A percentile compares a stretch with the other conserved stretches of the same genome.
phyloP scores from a whole-genome alignment of 192 early-diverging fungal genomes.

The Rhizoclosmatium globosum region DNA sequence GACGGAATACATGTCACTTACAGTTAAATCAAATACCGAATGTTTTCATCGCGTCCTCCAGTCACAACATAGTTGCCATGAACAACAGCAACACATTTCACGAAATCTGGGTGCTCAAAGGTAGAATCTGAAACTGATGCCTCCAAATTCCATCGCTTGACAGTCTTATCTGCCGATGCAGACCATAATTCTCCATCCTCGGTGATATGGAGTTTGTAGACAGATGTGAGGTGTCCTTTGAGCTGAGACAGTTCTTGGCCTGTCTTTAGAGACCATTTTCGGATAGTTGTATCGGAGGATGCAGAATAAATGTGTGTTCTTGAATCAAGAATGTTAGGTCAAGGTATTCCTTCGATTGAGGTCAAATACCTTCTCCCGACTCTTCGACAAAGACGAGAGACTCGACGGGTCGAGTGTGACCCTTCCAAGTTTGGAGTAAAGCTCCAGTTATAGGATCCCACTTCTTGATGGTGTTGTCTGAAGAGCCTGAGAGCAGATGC shows the following conservation, averaged over 20 bases:
- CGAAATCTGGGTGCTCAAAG: slow-evolving; percentile 83
- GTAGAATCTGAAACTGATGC: slow-evolving; percentile 75
- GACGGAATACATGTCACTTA: slow-evolving; percentile 49
- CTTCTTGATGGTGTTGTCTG: slow-evolving; percentile 75
- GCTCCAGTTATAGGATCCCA: slow-evolving; percentile 71
- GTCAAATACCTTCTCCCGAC: too few species aligned
- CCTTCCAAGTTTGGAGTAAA: slow-evolving; percentile 52
- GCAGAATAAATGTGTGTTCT: slow-evolving; percentile 56
- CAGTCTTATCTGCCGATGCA: slow-evolving; percentile 93
- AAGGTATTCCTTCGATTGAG: neutral
- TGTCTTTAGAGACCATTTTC: slow-evolving; percentile 75
- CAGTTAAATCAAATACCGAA: slow-evolving; percentile 91
- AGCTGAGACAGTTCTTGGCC: slow-evolving; percentile 60
- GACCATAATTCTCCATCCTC: slow-evolving; percentile 57
- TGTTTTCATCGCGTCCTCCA: slow-evolving; percentile 83
- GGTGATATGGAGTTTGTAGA: slow-evolving; percentile 68
- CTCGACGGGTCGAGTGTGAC: slow-evolving; percentile 60
- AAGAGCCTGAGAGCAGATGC: slow-evolving; percentile 66
- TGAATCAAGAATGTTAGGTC: slow-evolving; percentile 11
- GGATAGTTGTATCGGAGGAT: slow-evolving; percentile 84
- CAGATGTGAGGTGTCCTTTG: slow-evolving; percentile 81
- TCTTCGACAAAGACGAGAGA: slow-evolving; percentile 56
- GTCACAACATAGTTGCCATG: slow-evolving; percentile 79
- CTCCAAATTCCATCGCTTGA: slow-evolving; percentile 84
- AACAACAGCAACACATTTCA: slow-evolving; percentile 67